Conservation (phyloP, 73 alveolate species). For the Effrenium voratum region DNA sequence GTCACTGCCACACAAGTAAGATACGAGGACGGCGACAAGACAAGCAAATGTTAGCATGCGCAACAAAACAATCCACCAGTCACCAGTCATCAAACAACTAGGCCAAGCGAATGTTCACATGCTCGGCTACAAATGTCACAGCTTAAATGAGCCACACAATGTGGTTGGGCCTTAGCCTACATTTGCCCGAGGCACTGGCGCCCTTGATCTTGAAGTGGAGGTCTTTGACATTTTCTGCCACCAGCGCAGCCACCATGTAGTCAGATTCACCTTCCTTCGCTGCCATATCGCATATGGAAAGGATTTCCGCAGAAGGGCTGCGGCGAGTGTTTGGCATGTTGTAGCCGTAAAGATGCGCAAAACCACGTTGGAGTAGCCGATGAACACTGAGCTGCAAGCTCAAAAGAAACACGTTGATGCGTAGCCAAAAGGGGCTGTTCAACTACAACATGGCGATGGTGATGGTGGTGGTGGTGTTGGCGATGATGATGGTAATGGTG, state of each 20-base stretch:
- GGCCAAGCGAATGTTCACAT: neutral
- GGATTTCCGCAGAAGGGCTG: neutral
- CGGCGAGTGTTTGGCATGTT: neutral
- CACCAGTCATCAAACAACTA: neutral
- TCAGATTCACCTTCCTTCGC: neutral
- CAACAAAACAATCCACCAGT: neutral
- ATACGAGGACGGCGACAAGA: neutral
- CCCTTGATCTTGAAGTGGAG: slow-evolving; percentile 37
- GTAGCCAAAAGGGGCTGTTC: neutral
- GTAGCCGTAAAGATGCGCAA: neutral
- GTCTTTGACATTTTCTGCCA: neutral
- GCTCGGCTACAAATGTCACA: neutral
- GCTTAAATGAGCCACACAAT: neutral
- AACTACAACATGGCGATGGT: neutral
- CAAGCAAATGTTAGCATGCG: neutral
- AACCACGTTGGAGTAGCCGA: slow-evolving; percentile 25
- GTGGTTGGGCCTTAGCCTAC: neutral
- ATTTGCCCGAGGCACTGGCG: neutral
- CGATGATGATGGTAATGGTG: neutral
- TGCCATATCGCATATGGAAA: neutral
- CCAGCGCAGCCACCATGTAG: neutral
- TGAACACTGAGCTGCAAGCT: slow-evolving; percentile 4
- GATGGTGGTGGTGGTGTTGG: neutral
- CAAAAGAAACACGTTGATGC: neutral
- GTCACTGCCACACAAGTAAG: neutral